Evolutionary conservation across 148 eudicot genomes (phyloP).

Genomic region (Rhododendron kiyosumense): DNA sequence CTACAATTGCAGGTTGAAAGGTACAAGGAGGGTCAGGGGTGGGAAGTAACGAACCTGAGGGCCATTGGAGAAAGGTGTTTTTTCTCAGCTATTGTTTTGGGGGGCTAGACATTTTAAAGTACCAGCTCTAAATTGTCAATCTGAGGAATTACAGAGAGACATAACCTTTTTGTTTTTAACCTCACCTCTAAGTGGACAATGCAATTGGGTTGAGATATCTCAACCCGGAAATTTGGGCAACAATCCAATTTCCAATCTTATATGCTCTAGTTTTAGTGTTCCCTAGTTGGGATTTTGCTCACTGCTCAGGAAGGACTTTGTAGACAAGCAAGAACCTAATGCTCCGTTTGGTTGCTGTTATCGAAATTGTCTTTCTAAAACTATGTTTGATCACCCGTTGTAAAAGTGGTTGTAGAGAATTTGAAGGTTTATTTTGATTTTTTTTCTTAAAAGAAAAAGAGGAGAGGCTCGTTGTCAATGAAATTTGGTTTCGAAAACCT

Average conservation of each 20-base stretch:
- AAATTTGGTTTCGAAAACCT: background rate
- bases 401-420: background rate
- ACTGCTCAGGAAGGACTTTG: background rate
- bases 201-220: background rate
- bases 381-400: background rate
- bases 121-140: background rate
- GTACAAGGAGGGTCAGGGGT: slow-evolving; percentile 60
- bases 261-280: background rate
- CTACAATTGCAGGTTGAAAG: slow-evolving; percentile 52
- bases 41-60: slow-evolving; percentile 51
- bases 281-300: background rate
- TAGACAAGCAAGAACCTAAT: background rate
- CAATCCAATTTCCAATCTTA: background rate
- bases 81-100: slow-evolving; percentile 30
- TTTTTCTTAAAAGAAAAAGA: background rate
- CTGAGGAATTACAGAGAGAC: background rate
- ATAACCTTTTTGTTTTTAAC: background rate
- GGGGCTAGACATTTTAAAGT: background rate
- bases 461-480: background rate
- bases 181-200: background rate
- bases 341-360: background rate
- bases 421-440: background rate
- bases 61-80: slow-evolving; percentile 53
- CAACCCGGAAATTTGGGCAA: background rate
- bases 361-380: background rate